Evolutionary conservation across 129 eudicot genomes (phyloP).

Genomic region (Flaveria robusta): DNA sequence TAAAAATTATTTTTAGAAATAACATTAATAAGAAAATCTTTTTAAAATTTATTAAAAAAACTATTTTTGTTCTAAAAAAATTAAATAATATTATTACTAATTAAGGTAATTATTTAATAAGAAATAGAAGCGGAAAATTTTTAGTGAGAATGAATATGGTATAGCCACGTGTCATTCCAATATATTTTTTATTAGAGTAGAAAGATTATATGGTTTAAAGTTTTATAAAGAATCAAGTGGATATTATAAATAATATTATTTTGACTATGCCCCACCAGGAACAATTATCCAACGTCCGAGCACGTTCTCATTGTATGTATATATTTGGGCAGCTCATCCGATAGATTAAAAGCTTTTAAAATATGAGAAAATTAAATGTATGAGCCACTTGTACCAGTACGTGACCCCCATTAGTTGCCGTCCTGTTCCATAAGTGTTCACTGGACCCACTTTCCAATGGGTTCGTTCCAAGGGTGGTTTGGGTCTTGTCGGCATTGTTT

Average conservation of each 20-base stretch:
- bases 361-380: background rate
- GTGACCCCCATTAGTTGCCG: background rate
- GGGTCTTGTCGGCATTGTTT: too few relatives aligned
- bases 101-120: too few relatives aligned
- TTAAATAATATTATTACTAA: too few relatives aligned
- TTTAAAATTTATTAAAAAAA: too few relatives aligned
- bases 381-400: slow-evolving; percentile 3
- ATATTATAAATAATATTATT: background rate
- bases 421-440: background rate
- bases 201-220: too few relatives aligned
- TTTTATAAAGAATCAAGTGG: background rate
- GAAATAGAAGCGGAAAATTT: too few relatives aligned
- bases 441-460: background rate
- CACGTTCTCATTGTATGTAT: background rate
- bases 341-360: background rate
- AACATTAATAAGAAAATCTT: too few relatives aligned
- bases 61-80: too few relatives aligned
- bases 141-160: too few relatives aligned
- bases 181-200: background rate
- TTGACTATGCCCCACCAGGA: background rate
- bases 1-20: too few relatives aligned
- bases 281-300: background rate
- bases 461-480: slow-evolving; percentile 12
- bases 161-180: too few relatives aligned
- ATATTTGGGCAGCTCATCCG: slow-evolving; percentile 19